Evolutionary conservation across 495 filamentous ascomycete genomes (phyloP).

Genomic region (Podospora australis): DNA sequence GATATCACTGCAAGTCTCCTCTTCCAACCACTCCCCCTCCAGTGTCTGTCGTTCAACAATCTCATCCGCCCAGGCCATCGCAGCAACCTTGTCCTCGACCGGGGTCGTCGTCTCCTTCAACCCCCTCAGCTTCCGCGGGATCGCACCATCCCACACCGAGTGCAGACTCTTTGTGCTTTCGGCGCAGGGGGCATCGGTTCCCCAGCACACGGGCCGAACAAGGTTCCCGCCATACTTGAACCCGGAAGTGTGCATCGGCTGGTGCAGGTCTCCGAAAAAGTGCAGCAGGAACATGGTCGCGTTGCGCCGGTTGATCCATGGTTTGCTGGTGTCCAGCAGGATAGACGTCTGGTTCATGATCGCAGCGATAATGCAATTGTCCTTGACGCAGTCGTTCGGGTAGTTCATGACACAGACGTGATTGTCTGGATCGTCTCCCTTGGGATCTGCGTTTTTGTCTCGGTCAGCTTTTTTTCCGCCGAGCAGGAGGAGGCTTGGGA

Average conservation of each 20-base stretch:
- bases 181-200: background rate
- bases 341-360: conserved; percentile 18
- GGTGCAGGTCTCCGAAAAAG: conserved; percentile 16
- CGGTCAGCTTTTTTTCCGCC: background rate
- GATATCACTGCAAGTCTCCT: background rate
- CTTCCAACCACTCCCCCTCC: background rate
- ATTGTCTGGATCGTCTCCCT: conserved; percentile 11
- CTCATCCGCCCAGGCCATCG: conserved; percentile 10
- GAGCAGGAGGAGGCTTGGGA: background rate
- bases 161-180: conserved; percentile 6
- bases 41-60: conserved; percentile 3
- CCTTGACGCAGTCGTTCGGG: conserved; percentile 6
- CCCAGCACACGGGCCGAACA: conserved; percentile 14
- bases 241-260: conserved; percentile 10
- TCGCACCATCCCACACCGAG: conserved; percentile 10
- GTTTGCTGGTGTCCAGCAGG: conserved; percentile 5
- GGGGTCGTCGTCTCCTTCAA: background rate
- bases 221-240: conserved; percentile 13
- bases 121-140: conserved; percentile 8
- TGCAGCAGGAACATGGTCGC: conserved; percentile 17
- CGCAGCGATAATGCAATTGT: conserved; percentile 14
- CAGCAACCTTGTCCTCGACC: conserved; percentile 9
- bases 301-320: background rate
- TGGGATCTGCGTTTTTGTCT: conserved; percentile 9
- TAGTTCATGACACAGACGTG: conserved; percentile 9